Base-by-base conservation (phyloP, 179 eudicot species). In the Spergularia azorica region DNA sequence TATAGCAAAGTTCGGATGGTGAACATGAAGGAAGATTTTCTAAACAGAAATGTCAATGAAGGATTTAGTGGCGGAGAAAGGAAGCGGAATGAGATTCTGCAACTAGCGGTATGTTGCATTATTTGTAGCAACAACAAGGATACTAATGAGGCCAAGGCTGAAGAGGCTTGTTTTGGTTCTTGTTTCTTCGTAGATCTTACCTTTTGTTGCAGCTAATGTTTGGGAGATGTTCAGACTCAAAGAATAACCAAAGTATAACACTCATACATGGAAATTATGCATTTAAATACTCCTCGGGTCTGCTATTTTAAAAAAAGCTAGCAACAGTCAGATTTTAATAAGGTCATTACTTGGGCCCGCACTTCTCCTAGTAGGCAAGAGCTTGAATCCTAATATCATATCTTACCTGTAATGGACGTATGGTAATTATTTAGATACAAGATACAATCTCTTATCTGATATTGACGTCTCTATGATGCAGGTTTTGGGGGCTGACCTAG, bases 41-140 rank as follows among this genome's bases (percentile, higher is more conserved):
- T 95, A 70, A 88, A 93, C 79, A 89, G 99, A 90, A 93, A 95
- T 73, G 99, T 95, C 43, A 95, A 95, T 77, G 99, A 91, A 87
- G 99, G 99, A 72, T 95, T 95, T 74, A 95, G 99, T 83, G 99
- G 99, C 55, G 99, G 99, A 70, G 99, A 95, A 82, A 91, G 83
- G 87, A 95, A 95, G 86, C 90, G 99, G 72, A 95, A 95, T 76
- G 99, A 95, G 84, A 93, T 95, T 72, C 82, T 95, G 77, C 99
- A 95, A 79, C 97, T 95, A 81, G 99, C 97, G 88, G 97, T 95
- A 93, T 77, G 86, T 64, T 79, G 16, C 43, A 15, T 58, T 59
- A 17, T 55, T 60, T 13, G 18, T 12, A 60, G 21, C 14, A 69
- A 63, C 15, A 14, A 11, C 26, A 32, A 18, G 39, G 17, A 43